Evolutionary conservation across 1,284 basidiomycete species (phyloP), one percentile per base, ranked within the genome.

Genomic region (Malassezia nana): DNA sequence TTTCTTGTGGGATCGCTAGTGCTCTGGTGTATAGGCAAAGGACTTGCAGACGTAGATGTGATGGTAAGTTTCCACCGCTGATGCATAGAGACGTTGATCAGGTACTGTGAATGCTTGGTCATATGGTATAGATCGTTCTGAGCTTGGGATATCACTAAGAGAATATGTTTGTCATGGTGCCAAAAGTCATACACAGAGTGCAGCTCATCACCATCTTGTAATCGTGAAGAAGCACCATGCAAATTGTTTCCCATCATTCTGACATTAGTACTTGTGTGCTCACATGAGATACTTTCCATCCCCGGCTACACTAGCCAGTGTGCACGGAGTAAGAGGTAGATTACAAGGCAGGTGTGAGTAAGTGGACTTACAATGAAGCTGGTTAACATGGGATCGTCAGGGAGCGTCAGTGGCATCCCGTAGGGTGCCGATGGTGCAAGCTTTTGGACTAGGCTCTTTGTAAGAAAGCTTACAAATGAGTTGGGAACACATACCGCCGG

Each of bases 1-100:
- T 26, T 43, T 18, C 35, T 45, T n/a, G 40, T 43, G 12, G 13
- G 8, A 26, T 50, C 53, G 9, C 7, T 20, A 20, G n/a, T 31
- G 0, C 32, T 18, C 9, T 31, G 6, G 5, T 10, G 26, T 4
- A 45, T 16, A 32, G 15, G 25, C 6, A 15, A 25, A 15, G 42
- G 25, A 16, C 47, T 50, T 5, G 24, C 22, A 22, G 47, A 39
- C 1, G 53, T 50, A 16, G 53, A 55, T 4, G n/a, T 30, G 7
- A 55, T 22, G 2, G 12, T 12, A 12, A 55, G 15, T 4, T 1
- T 20, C 47, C 46, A 55, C 12, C 53, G 25, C 2, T 28, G 8
- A 16, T 30, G 18, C 8, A 54, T 33, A n/a, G 32, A 41, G 0
- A 26, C 47, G 25, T 55, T 41, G 12, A 49, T 39, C 3, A 46